Evolutionary conservation across 441 rosid species (phyloP).

Genomic region (Rhodomyrtus psidioides): DNA sequence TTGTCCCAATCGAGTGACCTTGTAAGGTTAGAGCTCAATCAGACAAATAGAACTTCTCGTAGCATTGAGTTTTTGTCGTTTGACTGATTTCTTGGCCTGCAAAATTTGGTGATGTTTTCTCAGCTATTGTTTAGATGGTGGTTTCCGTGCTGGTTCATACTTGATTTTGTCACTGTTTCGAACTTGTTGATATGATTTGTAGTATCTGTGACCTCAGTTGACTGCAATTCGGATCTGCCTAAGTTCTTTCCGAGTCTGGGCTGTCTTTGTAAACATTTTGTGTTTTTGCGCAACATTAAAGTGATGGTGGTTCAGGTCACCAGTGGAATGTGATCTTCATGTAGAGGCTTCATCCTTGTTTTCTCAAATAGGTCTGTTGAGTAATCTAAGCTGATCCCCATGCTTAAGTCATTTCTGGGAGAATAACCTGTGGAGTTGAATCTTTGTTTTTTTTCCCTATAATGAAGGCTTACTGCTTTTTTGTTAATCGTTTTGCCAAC

Average conservation of each 20-base stretch:
- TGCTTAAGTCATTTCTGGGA: not conserved
- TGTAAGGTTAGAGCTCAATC: not conserved
- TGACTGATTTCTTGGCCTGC: not conserved
- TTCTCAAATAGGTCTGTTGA: not conserved
- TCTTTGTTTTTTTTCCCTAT: not conserved
- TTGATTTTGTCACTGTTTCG: no score
- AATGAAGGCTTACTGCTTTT: not conserved
- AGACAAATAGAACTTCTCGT: not conserved
- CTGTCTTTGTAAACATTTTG: not conserved
- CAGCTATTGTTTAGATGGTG: not conserved
- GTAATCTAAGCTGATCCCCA: not conserved
- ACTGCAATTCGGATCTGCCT: no score
- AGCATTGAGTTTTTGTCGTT: not conserved
- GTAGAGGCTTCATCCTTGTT: not conserved
- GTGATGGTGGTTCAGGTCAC: not conserved
- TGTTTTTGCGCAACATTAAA: not conserved
- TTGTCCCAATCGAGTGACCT: not conserved
- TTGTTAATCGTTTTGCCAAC: not conserved
- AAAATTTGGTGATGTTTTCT: not conserved
- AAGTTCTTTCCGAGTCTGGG: no score
- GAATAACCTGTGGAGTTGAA: not conserved
- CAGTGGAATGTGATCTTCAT: not conserved
- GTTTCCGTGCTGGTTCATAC: not conserved
- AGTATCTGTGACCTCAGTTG: no score
- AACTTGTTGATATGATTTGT: no score